Percentiles rank a stretch among this genome's conserved stretches.
Conservation (phyloP, 1,284 basidiomycete species). For the Malassezia equina region DNA sequence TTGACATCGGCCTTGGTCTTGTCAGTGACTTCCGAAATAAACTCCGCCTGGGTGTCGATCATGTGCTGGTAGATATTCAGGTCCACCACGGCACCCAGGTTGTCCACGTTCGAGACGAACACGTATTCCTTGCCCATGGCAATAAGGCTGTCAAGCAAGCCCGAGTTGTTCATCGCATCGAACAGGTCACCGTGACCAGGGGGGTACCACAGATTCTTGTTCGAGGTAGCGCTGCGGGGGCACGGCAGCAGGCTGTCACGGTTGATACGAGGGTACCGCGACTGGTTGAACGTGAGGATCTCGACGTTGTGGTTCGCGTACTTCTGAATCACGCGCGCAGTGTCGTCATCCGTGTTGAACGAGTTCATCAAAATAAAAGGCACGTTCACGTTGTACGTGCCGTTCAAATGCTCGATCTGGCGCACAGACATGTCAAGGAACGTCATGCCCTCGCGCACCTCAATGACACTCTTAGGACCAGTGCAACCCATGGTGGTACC, state of each 20-base stretch:
- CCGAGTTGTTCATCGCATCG: constrained; percentile 85
- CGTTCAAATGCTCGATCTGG: constrained; percentile 77
- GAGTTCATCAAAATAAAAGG: constrained; percentile 99
- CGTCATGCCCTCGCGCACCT: constrained; percentile 76
- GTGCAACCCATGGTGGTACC: constrained; percentile 89
- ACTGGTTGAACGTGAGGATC: constrained; percentile 76
- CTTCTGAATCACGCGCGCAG: constrained; percentile 79
- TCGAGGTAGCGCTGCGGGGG: constrained; percentile 72
- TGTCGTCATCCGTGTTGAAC: constrained; percentile 74
- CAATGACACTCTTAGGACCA: constrained; percentile 54
- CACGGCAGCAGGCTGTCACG: constrained; percentile 87
- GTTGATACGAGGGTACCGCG: constrained; percentile 90
- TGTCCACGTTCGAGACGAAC: constrained; percentile 98
- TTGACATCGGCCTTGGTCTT: constrained; percentile 99
- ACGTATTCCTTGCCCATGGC: constrained; percentile 94
- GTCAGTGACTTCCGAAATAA: constrained; percentile 66
- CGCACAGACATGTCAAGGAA: constrained; percentile 94
- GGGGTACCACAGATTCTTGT: constrained; percentile 88
- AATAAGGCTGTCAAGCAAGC: constrained; percentile 87
- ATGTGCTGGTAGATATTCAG: constrained; percentile 55
- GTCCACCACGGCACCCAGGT: constrained; percentile 88
- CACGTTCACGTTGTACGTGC: constrained; percentile 62
- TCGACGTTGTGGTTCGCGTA: constrained; percentile 66
- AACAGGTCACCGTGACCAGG: constrained; percentile 97
- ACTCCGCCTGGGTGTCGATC: constrained; percentile 49